Percentiles rank a stretch among this genome's conserved stretches.
Evolutionary conservation across 2,329 filamentous ascomycete genomes (phyloP).

Genomic region (Elsinoe fawcettii): DNA sequence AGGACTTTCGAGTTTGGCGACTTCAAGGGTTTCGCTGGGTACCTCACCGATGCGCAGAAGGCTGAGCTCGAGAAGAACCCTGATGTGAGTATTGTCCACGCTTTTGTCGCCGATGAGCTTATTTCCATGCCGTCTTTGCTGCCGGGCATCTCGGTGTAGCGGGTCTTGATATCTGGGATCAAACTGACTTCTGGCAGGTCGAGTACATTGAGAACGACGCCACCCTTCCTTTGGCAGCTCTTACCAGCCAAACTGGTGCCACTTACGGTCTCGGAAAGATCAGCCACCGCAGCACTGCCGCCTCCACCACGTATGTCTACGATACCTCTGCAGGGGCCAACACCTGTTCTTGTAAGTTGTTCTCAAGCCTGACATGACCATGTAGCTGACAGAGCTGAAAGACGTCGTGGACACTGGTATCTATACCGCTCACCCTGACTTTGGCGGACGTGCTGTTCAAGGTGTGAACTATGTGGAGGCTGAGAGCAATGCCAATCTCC

Average conservation of each 20-base stretch:
- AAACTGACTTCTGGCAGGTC: neutral
- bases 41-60: constrained; percentile 15
- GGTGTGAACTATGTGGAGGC: constrained; percentile 33
- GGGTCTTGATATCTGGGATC: neutral
- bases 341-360: constrained; percentile 42
- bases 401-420: constrained; percentile 43
- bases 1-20: constrained; percentile 16
- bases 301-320: constrained; percentile 34
- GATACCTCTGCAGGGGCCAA: constrained; percentile 30
- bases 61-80: constrained; percentile 16
- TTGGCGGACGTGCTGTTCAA: constrained; percentile 36
- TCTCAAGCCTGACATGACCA: too few species aligned
- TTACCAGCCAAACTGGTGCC: constrained; percentile 19
- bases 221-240: constrained; percentile 10
- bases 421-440: constrained; percentile 38
- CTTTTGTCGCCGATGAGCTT: too few species aligned
- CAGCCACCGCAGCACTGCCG: constrained; percentile 18
- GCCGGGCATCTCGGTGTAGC: too few species aligned
- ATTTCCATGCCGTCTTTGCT: too few species aligned
- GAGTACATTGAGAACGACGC: constrained; percentile 15
- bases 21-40: constrained; percentile 17
- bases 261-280: constrained; percentile 22
- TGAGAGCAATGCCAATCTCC: constrained; percentile 36
- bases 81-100: too few species aligned
- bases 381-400: too few species aligned